Evolutionary conservation across 495 filamentous ascomycete species (phyloP), one percentile per base, ranked within the genome.

Genomic region (Bryoglossum gracile): DNA sequence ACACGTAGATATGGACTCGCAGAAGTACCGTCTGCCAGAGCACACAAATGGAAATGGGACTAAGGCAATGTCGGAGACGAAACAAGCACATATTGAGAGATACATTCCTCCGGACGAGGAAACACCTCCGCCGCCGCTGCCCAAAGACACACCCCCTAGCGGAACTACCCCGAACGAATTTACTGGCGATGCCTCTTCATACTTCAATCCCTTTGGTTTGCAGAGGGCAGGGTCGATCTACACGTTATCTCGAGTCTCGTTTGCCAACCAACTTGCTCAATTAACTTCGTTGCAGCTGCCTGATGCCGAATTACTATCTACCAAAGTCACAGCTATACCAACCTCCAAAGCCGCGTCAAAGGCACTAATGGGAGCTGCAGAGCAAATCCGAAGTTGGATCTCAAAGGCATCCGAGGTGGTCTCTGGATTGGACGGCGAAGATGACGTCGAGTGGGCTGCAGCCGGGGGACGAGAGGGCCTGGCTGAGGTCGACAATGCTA

Each of bases 371-470:
- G 78, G 79, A 42, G 84, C 90, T 8, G 88, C 91, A 18, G 85
- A 90, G 44, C 88, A 95, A 64, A 97, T 98, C 42, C 78, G 82
- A 37, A 81, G 81, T 46, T 97, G 92, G 92, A 90, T 96, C 50
- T 74, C 76, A 52, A 94, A 94, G 61, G 89, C 92, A 1, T 83
- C 80, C 0, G 87, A 92, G 49, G 88, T 95, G 8, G 76, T 98
- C 21, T 77, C 71, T 46, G 87, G 88, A 0, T 66, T 97, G 18
- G 87, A 95, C 62, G 83, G 88, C 11, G 90, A 96, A 52, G 92
- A 98, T 65, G 91, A 98, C 57, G 87, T 96, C 17, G 89, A 95
- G 59, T 98, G 92, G 92, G 89, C 92, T 11, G 91, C 91, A 11
- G 89, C 89, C 11, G 92, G 84, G 40, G 89, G 89, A 3, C 78